A percentile compares a stretch with the other conserved stretches of the same genome.
These are phyloP conservation scores for Excoecaria agallocha DNA, from an alignment of 345 rosid genomes.

Conservation along the genomic window DNA sequence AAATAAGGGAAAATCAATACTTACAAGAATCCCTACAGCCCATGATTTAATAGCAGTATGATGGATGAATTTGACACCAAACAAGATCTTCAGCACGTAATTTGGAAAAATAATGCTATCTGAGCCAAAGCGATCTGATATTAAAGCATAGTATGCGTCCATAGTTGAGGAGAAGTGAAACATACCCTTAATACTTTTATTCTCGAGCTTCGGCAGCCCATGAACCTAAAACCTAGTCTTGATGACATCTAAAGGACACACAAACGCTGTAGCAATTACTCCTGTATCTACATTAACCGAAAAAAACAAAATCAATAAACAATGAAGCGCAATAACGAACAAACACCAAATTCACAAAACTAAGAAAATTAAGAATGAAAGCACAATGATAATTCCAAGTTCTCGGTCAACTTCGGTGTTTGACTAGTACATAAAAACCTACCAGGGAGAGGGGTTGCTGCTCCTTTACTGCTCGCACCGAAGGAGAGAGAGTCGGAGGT, in stretches of 20 bases:
- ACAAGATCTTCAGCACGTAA: too few relatives aligned
- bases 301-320: too few relatives aligned
- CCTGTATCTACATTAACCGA: too few relatives aligned
- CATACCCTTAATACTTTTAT: conserved; percentile 49
- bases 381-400: background rate
- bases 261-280: conserved; percentile 80
- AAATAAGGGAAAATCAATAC: too few relatives aligned
- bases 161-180: background rate
- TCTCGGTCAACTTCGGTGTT: background rate
- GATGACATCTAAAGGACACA: conserved; percentile 87
- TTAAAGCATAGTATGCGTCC: background rate
- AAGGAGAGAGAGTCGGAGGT: too few relatives aligned
- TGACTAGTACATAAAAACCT: background rate
- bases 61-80: too few relatives aligned
- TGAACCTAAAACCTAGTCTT: conserved; percentile 92
- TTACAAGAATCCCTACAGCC: too few relatives aligned
- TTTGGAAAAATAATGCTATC: background rate
- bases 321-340: too few relatives aligned
- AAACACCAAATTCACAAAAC: too few relatives aligned
- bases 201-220: conserved; percentile 53
- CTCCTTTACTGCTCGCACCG: too few relatives aligned
- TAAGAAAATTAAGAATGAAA: background rate
- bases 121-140: background rate
- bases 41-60: too few relatives aligned
- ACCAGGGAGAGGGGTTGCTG: too few relatives aligned